Evolutionary conservation across 2,329 filamentous ascomycete species (phyloP), one percentile per base, ranked within the genome.

Genomic region (Fusarium sambucinum): DNA sequence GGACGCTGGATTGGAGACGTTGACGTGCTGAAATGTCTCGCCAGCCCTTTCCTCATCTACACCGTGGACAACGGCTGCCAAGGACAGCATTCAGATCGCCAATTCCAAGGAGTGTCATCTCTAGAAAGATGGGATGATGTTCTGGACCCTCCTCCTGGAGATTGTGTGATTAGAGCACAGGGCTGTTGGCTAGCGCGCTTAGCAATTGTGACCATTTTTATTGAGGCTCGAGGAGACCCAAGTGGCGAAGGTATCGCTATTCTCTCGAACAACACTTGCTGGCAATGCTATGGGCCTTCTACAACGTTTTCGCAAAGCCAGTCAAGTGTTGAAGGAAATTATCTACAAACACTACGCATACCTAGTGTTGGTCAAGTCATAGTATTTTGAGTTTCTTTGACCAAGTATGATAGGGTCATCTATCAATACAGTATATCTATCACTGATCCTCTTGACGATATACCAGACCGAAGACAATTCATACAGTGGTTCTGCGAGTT

Each of bases 1-100:
- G 42, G 25, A n/a, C 42, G 25, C 4, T 45, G 42, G 42, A 45
- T 45, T 45, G 42, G 42, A 45, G 42, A 45, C 17, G 42, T 45
- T n/a, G 42, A 30, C 12, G 25, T 45, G 7, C 12, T 45, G 11
- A 45, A 45, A n/a, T 45, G 42, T 27, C 42, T 45, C 42, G 23
- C 23, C 42, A 27, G 42, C 42, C 42, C n/a, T 21, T 38, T 21
- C 4, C n/a, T 38, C 16, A 5, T 13, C 29, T 19, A 45, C 25
- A 45, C 17, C 2, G 5, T 8, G 4, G 37, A 38, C n/a, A 38
- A 11, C 21, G 42, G 23, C 3, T 45, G 42, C 23, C 16, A 27
- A 11, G 10, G 23, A 30, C 29, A n/a, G 2, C 25, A 45, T 29
- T 13, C 5, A 45, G 10, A n/a, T n/a, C 23, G 25, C 42, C 25